phyloP scores from a whole-genome alignment of 768 basidiomycete genomes.

The Calocybe cyanea region DNA sequence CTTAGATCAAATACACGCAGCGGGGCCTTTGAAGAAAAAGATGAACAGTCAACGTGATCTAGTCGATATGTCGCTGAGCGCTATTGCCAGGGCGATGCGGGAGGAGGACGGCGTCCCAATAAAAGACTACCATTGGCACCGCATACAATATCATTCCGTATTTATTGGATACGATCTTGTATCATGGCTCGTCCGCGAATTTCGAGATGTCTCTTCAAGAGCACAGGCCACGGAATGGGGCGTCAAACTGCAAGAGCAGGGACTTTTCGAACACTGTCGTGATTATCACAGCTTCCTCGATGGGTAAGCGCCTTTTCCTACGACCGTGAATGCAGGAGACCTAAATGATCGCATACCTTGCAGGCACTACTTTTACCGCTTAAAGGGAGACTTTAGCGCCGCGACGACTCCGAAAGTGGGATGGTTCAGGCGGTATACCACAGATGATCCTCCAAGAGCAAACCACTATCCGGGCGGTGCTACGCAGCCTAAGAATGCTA shows the following conservation, averaged over 20 bases:
- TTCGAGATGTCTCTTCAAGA: slow-evolving; percentile 80
- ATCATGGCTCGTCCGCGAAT: slow-evolving; percentile 90
- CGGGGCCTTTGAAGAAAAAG: slow-evolving; percentile 74
- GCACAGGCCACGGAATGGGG: slow-evolving; percentile 82
- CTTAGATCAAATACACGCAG: slow-evolving; percentile 74
- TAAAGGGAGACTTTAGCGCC: slow-evolving; percentile 74
- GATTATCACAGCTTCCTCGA: slow-evolving; percentile 82
- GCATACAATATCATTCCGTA: slow-evolving; percentile 65
- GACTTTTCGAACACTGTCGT: slow-evolving; percentile 81
- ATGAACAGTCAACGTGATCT: slow-evolving; percentile 77
- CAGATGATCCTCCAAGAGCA: slow-evolving; percentile 35
- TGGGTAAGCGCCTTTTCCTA: slow-evolving; percentile 45
- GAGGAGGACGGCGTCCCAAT: slow-evolving; percentile 83
- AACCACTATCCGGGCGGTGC: slow-evolving; percentile 33
- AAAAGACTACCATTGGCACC: slow-evolving; percentile 84
- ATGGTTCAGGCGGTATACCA: slow-evolving; percentile 66
- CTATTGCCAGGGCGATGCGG: slow-evolving; percentile 80
- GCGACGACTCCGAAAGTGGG: slow-evolving; percentile 64
- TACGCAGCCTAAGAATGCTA: slow-evolving; percentile 30
- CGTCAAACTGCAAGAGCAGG: slow-evolving; percentile 69
- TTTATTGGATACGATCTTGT: slow-evolving; percentile 91
- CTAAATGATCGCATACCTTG: neutral
- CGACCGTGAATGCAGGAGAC: neutral
- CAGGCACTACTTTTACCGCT: slow-evolving; percentile 86
- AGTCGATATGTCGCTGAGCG: slow-evolving; percentile 53